Conservation (phyloP, 768 basidiomycete species). For the Boletus sensibilis region DNA sequence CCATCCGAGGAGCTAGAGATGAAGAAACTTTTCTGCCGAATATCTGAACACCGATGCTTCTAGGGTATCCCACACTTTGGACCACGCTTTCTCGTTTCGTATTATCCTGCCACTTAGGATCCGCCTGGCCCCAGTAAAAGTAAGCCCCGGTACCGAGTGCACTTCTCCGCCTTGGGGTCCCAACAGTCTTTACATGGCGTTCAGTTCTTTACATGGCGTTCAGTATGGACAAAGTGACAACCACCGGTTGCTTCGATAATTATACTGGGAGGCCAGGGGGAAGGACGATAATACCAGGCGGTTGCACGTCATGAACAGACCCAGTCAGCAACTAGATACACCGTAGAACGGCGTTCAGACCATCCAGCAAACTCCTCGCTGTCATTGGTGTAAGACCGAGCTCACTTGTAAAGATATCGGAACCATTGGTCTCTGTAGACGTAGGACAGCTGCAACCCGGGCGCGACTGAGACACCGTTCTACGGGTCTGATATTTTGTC, state of each 20-base stretch:
- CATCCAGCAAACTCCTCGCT: not conserved
- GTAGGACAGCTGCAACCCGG: not conserved
- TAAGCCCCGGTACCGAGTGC: not conserved
- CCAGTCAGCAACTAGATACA: not conserved
- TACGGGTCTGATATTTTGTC: not conserved
- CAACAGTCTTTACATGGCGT: not conserved
- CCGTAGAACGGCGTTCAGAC: not conserved
- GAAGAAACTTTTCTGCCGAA: not conserved
- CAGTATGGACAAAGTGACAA: not conserved
- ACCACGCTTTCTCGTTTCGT: not conserved
- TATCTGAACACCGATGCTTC: not conserved
- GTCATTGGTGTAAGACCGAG: not conserved
- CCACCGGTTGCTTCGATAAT: not conserved
- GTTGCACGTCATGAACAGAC: not conserved
- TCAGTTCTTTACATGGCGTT: no score
- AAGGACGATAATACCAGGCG: not conserved
- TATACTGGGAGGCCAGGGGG: not conserved
- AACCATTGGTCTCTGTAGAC: not conserved
- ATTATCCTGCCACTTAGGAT: not conserved
- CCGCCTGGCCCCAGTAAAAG: not conserved
- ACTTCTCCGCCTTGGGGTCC: not conserved
- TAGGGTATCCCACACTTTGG: not conserved
- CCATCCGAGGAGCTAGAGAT: not conserved
- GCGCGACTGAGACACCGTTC: not conserved
- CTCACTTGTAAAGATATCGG: not conserved